Evolutionary conservation across 129 eudicot genomes (phyloP), one percentile per base, ranked within the genome.

Genomic region (Rutidosis leptorrhynchoides): DNA sequence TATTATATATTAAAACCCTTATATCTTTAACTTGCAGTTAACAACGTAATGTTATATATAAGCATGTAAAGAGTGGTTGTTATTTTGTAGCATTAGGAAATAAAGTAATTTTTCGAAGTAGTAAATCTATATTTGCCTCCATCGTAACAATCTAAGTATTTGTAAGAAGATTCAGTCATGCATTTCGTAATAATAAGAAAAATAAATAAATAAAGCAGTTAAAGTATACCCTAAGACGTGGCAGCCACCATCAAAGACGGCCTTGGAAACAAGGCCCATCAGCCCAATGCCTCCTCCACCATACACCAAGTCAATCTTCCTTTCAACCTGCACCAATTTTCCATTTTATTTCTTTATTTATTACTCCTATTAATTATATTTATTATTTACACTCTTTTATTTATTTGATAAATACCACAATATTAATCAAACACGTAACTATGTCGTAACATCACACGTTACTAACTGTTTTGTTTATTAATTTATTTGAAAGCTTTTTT

Each of bases 221-320:
- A 45, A 45, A 45, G 30, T 12, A 52, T 72, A 90, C 97, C 97
- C 97, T 74, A 90, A 71, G 48, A 90, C 97, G 73, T 90, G 97
- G 69, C 95, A 83, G 23, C 97, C 97, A 42, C 97, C 97, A 70
- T 90, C 81, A 66, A 80, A 83, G 15, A 84, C 97, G 67, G 97
- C 87, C 79, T 78, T 87, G 6, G 96, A 88, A 69, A 88, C 82
- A 8, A 82, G 78, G 15, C 96, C 96, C 96, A 88, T 88, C 73
- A 88, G 79, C 10, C 90, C 91, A 64, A 90, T 78, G 74, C 96
- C 84, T 49, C 96, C 96, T 69, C 96, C 96, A 37, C 96, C 96
- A 61, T 88, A 88, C 7, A 88, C 96, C 79, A 88, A 68, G 77
- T 84, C 96, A 61, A 88, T 82, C 62, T 82, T 84, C 80, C 88